These are phyloP conservation scores for Tolypocladium endophyticum DNA, from an alignment of 2,329 filamentous ascomycete species.

Conservation along the genomic window DNA sequence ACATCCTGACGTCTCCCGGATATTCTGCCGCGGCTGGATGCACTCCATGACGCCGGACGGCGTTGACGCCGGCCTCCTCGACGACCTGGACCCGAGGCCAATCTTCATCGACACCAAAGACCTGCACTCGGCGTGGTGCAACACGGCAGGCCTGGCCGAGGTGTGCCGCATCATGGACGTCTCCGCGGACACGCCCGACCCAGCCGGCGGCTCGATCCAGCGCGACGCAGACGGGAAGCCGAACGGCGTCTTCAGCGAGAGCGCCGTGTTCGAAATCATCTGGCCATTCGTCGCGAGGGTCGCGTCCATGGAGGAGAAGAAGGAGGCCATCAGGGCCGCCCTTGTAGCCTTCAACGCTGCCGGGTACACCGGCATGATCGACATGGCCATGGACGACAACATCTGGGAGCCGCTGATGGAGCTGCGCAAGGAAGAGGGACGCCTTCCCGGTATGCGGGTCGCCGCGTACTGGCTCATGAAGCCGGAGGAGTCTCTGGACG, in stretches of 20 bases:
- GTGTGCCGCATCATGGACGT: constrained; percentile 26
- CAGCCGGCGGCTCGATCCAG: constrained; percentile 40
- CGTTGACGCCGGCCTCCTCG: constrained; percentile 32
- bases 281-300: constrained; percentile 44
- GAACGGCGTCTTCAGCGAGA: constrained; percentile 41
- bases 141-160: constrained; percentile 37
- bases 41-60: constrained; percentile 35
- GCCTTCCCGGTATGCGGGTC: constrained; percentile 28
- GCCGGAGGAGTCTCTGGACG: constrained; percentile 29
- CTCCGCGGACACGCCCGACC: constrained; percentile 29
- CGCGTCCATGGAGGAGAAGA: constrained; percentile 35
- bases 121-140: constrained; percentile 47
- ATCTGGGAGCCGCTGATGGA: constrained; percentile 40
- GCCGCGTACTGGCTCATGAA: constrained; percentile 48
- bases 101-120: constrained; percentile 48
- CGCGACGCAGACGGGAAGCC: constrained; percentile 35
- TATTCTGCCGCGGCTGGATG: constrained; percentile 47
- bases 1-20: constrained; percentile 35
- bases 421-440: constrained; percentile 24
- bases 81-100: constrained; percentile 41
- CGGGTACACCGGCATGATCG: constrained; percentile 44
- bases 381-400: constrained; percentile 52
- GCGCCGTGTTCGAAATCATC: constrained; percentile 38
- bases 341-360: constrained; percentile 38
- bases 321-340: constrained; percentile 35